A percentile compares a stretch with the other conserved stretches of the same genome.
phyloP scores from a whole-genome alignment of 1,284 basidiomycete genomes.

The Pholiota adiposa region DNA sequence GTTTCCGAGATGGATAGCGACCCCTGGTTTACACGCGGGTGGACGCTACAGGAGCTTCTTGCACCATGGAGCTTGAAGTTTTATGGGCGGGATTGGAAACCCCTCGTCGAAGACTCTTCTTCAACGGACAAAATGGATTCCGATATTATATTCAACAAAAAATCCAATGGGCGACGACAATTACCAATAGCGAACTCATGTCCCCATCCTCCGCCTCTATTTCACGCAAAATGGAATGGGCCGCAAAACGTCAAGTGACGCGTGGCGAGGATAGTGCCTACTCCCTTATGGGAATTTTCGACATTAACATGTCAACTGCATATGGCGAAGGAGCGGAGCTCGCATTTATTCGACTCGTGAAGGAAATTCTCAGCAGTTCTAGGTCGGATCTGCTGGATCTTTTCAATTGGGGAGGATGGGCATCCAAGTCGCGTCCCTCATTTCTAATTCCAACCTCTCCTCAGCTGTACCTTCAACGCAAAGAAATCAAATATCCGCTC shows the following conservation, averaged over 20 bases:
- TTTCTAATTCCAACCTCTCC: neutral
- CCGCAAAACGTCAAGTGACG: neutral
- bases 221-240: neutral
- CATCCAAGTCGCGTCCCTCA: neutral
- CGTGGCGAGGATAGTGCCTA: slow-evolving; percentile 2
- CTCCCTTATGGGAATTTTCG: slow-evolving; percentile 1
- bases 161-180: neutral
- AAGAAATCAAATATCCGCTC: neutral
- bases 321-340: slow-evolving; percentile 3
- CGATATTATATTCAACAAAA: neutral
- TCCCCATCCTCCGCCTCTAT: neutral
- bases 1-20: neutral
- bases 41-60: slow-evolving; percentile 11
- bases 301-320: neutral
- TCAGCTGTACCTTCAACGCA: neutral
- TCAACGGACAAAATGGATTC: neutral
- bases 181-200: neutral
- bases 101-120: too few species aligned
- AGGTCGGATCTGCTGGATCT: neutral
- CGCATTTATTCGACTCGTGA: neutral
- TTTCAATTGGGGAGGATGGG: neutral
- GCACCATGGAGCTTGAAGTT: slow-evolving; percentile 3
- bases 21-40: slow-evolving; percentile 9
- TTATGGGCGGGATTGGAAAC: neutral
- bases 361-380: neutral